Base-by-base conservation (phyloP, 139 green algal genomes). In the Picocystis salinarum region DNA sequence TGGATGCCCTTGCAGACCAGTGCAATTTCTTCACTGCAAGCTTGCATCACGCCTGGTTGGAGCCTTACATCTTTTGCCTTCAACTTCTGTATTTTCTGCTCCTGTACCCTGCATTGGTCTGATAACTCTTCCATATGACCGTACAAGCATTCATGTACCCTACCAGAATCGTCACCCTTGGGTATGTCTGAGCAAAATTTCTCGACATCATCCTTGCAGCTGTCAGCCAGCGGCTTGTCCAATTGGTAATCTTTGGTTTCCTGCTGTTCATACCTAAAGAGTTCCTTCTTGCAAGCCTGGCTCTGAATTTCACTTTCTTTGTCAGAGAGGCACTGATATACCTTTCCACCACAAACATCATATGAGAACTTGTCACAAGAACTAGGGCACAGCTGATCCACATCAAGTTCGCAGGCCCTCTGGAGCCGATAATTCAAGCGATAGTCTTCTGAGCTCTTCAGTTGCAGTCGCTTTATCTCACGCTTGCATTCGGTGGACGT, bases 221-320 rank as follows among this genome's bases (percentile, higher is more conserved):
- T 60, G 20, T 70, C 65, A 0, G 65, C 66, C 44, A 89, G 53
- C 13, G 77, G 56, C 13, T 76, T 53, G 48, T 90, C 71, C 29
- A 76, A 78, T 12, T 60, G 59, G 51, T 64, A 77, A 40, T 90
- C 77, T 4, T 37, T 53, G 6, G 73, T 75, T 73, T 87, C 67
- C 70, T 76, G 80, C 59, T 83, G 80, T 50, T 80, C 56, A 40
- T 83, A 81, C 50, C 79, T 76, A 34, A 78, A 66, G 11, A 91
- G 62, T 68, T 91, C 75, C 40, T 81, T 62, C 17, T 64, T 59
- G 67, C 80, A 92, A 2, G 56, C 56, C 20, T 77, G 64, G 18
- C 12, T 58, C n/a, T 44, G 61, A 23, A 92, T 59, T 3, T 81
- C 36, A 6, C 77, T 77, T 19, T 55, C 50, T 33, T 79, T 74